Conservation (phyloP, 331 rosid genomes). For the Rhamnella rubrinervis region DNA sequence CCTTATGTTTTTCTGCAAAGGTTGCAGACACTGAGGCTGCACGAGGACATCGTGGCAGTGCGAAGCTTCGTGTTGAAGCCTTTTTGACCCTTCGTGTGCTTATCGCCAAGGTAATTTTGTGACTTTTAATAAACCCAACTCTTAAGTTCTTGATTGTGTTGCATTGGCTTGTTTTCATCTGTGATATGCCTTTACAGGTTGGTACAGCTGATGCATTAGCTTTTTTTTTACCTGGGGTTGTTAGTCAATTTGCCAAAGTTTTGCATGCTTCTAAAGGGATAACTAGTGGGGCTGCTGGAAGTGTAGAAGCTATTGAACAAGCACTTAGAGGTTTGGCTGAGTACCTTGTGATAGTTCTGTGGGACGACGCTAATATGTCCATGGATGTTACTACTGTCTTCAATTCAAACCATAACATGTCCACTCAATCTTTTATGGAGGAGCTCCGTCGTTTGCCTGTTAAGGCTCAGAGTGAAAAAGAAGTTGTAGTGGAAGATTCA, state of each 20-base stretch:
- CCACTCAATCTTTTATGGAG: slow-evolving; percentile 59
- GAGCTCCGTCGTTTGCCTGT: slow-evolving; percentile 71
- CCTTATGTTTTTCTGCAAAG: slow-evolving; percentile 44
- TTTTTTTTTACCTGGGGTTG: slow-evolving; percentile 94
- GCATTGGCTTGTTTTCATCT: not conserved
- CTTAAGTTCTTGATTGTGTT: not conserved
- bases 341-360: slow-evolving; percentile 84
- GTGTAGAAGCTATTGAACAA: slow-evolving; percentile 67
- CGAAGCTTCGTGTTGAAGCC: slow-evolving; percentile 75
- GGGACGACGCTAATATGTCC: slow-evolving; percentile 60
- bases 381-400: slow-evolving; percentile 32
- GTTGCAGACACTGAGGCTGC: slow-evolving; percentile 86
- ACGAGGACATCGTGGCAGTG: slow-evolving; percentile 84
- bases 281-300: slow-evolving; percentile 92
- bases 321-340: slow-evolving; percentile 86
- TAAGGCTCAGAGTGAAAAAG: slow-evolving; percentile 43
- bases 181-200: slow-evolving; percentile 45
- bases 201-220: slow-evolving; percentile 92
- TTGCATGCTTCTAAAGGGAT: slow-evolving; percentile 68
- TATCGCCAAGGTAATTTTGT: slow-evolving; percentile 70
- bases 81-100: slow-evolving; percentile 70
- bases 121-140: not conserved
- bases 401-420: slow-evolving; percentile 30
- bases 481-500: slow-evolving; percentile 36
- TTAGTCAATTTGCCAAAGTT: slow-evolving; percentile 81